Conservation (phyloP, 2,329 filamentous ascomycete genomes). For the Sporothrix curviconia region DNA sequence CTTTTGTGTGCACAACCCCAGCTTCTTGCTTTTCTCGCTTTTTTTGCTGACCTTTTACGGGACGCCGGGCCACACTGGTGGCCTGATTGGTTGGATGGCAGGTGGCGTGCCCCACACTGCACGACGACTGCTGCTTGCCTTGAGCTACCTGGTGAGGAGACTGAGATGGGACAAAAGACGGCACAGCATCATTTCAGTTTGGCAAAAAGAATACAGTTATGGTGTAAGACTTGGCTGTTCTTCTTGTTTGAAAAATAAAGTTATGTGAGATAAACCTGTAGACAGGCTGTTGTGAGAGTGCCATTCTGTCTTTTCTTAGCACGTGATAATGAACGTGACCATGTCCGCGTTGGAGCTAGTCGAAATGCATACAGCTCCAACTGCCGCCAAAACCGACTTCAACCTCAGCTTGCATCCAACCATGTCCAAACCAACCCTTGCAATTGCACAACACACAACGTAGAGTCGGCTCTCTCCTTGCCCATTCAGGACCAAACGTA, state of each 20-base stretch:
- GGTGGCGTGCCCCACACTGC: slow-evolving; percentile 4
- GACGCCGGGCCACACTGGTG: neutral
- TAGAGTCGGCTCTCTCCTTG: too few relatives aligned
- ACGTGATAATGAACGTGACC: neutral
- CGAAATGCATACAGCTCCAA: slow-evolving; percentile 4
- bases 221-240: too few relatives aligned
- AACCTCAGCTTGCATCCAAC: neutral
- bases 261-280: too few relatives aligned
- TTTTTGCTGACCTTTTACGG: slow-evolving; percentile 13
- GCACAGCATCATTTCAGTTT: too few relatives aligned
- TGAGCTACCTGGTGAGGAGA: neutral
- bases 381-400: neutral
- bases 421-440: too few relatives aligned
- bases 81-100: neutral
- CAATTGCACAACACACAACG: neutral
- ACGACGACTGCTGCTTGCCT: slow-evolving; percentile 4
- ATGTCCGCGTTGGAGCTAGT: neutral
- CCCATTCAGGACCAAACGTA: too few relatives aligned
- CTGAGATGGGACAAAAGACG: too few relatives aligned
- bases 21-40: slow-evolving; percentile 4
- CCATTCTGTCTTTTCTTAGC: too few relatives aligned
- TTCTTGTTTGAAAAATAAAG: too few relatives aligned
- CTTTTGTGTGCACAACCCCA: slow-evolving; percentile 2
- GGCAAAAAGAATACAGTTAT: too few relatives aligned
- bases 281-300: neutral